phyloP scores from a whole-genome alignment of 805 yeast genomes.

The Zygoascus biomembranicola region DNA sequence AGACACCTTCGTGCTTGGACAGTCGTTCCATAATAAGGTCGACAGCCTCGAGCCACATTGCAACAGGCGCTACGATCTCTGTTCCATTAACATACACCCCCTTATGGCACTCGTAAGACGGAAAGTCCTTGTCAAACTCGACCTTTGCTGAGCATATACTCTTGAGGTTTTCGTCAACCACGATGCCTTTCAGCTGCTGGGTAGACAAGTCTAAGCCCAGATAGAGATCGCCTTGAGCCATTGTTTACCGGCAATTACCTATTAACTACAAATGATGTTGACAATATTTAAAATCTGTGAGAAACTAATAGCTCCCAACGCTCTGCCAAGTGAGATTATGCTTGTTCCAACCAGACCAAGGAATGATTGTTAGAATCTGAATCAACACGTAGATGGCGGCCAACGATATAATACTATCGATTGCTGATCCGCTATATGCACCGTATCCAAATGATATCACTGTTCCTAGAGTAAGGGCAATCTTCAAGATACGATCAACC shows the following conservation, averaged over 20 bases:
- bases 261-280: too few relatives aligned
- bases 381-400: slow-evolving; percentile 25
- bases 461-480: slow-evolving; percentile 19
- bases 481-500: slow-evolving; percentile 29
- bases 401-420: slow-evolving; percentile 33
- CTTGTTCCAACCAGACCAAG: slow-evolving; percentile 49
- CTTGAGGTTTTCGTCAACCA: slow-evolving; percentile 45
- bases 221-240: neutral
- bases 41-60: slow-evolving; percentile 84
- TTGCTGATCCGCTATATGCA: slow-evolving; percentile 38
- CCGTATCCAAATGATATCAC: slow-evolving; percentile 33
- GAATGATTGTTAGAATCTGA: slow-evolving; percentile 26
- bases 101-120: slow-evolving; percentile 54
- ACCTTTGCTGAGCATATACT: slow-evolving; percentile 53
- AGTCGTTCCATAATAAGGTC: slow-evolving; percentile 51
- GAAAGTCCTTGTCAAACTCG: slow-evolving; percentile 61
- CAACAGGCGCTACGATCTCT: slow-evolving; percentile 66
- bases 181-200: slow-evolving; percentile 75
- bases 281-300: too few relatives aligned
- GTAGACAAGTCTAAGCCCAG: slow-evolving; percentile 80
- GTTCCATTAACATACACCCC: slow-evolving; percentile 57
- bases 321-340: slow-evolving; percentile 39
- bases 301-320: neutral
- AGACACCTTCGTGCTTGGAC: slow-evolving; percentile 39
- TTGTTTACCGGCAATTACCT: neutral